Evolutionary conservation across 305 asterid species (phyloP), one percentile per base, ranked within the genome.

Genomic region (Fraxinus xanthoxyloides): DNA sequence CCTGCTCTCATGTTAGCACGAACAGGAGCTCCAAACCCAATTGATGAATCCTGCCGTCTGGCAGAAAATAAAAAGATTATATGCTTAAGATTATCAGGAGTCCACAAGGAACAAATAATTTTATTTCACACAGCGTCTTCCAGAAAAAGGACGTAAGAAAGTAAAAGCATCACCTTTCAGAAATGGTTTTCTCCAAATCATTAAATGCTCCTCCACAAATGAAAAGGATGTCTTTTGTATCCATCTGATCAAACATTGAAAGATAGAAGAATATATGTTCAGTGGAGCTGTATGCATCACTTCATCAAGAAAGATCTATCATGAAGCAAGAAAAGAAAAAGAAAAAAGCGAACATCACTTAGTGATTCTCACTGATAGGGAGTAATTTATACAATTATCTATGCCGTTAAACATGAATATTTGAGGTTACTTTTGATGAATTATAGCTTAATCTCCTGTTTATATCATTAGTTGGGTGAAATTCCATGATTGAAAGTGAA

Each of bases 141-240:
- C 46, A 38, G 43, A 73, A 30, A 46, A 75, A 73, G 75, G 80
- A 82, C 61, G 80, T 76, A 81, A 63, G 46, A 69, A 32, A 81
- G 75, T 76, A 61, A 82, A 79, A 74, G 80, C 70, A 61, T 86
- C 88, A 93, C 98, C 98, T 95, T 82, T 95, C 98, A 17, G 98
- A 95, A 81, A 95, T 93, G 76, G 98, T 95, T 88, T 93, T 95
- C 85, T 93, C 98, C 89, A 95, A 86, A 90, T 92, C 98, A 86
- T 93, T 89, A 89, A 95, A 95, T 70, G 98, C 98, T 77, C 98
- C 98, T 63, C 98, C 98, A 80, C 98, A 95, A 78, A 95, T 92
- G 85, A 95, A 93, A 85, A 95, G 97, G 85, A 95, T 95, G 87
- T 95, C 93, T 81, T 93, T 93, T 73, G 98, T 95, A 86, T 95